Conservation (phyloP, 1,284 basidiomycete genomes). For the Cutaneotrichosporon sp. region DNA sequence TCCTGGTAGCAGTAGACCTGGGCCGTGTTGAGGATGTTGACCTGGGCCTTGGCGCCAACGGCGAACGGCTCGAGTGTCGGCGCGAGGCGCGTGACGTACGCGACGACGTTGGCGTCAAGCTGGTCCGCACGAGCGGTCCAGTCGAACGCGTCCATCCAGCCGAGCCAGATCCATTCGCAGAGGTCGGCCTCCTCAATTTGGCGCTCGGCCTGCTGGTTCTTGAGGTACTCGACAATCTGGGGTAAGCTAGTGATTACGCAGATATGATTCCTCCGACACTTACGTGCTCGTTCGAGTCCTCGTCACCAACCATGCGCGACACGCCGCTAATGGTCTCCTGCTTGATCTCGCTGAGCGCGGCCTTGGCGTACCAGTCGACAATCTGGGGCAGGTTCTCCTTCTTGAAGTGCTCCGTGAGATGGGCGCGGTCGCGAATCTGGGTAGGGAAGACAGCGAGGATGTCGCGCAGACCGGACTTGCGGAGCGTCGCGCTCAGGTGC, state of each 20-base stretch:
- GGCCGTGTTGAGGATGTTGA: slow-evolving; percentile 84
- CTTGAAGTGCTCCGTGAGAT: slow-evolving; percentile 80
- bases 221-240: slow-evolving; percentile 71
- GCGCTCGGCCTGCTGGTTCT: slow-evolving; percentile 53
- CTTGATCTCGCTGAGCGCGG: slow-evolving; percentile 69
- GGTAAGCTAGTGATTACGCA: not conserved
- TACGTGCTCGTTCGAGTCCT: slow-evolving; percentile 59
- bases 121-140: slow-evolving; percentile 84
- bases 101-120: slow-evolving; percentile 74
- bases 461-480: slow-evolving; percentile 78
- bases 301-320: slow-evolving; percentile 55
- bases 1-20: slow-evolving; percentile 95
- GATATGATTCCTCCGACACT: slow-evolving; percentile 25
- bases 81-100: slow-evolving; percentile 74
- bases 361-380: slow-evolving; percentile 87
- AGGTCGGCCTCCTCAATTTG: slow-evolving; percentile 74
- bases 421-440: slow-evolving; percentile 67
- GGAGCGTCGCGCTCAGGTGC: slow-evolving; percentile 69
- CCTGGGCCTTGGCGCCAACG: slow-evolving; percentile 77
- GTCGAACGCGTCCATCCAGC: slow-evolving; percentile 78
- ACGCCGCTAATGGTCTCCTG: slow-evolving; percentile 62
- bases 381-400: slow-evolving; percentile 68
- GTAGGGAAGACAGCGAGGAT: slow-evolving; percentile 80
- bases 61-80: slow-evolving; percentile 85
- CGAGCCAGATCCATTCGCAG: slow-evolving; percentile 83